phyloP scores from a whole-genome alignment of 2,329 filamentous ascomycete genomes.

The Botryosphaeria agaves region DNA sequence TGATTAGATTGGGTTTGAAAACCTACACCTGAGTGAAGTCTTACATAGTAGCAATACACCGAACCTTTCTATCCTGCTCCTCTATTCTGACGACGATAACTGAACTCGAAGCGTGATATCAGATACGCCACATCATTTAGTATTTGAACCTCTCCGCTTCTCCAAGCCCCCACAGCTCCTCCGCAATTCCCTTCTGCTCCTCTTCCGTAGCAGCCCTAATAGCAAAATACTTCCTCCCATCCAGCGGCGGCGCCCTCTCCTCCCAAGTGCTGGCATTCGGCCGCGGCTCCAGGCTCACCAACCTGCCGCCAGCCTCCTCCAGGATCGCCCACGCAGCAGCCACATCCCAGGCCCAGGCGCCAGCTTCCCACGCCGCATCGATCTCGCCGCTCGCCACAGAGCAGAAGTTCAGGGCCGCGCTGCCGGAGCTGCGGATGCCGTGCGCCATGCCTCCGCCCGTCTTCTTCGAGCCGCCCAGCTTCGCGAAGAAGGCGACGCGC shows the following conservation, averaged over 20 bases:
- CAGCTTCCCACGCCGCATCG: conserved; percentile 68
- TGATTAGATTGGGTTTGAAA: no score
- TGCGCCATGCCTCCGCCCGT: conserved; percentile 61
- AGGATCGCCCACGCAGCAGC: conserved; percentile 68
- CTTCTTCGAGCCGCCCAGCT: conserved; percentile 32
- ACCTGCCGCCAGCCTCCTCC: conserved; percentile 53
- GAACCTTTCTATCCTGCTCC: no score
- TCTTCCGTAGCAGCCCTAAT: conserved; percentile 22
- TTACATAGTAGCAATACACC: no score
- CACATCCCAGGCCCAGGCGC: conserved; percentile 76
- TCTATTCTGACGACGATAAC: no score
- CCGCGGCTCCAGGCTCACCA: conserved; percentile 58
- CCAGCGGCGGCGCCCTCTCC: conserved; percentile 22
- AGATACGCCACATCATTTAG: no score
- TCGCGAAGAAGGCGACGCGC: conserved; percentile 49
- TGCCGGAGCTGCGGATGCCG: conserved; percentile 50
- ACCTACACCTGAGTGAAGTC: no score
- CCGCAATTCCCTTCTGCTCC: conserved; percentile 26
- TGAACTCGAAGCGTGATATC: no score
- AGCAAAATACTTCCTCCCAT: conserved; percentile 38
- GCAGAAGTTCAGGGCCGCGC: conserved; percentile 59
- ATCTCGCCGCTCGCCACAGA: conserved; percentile 52
- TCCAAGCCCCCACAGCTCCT: conserved; percentile 34
- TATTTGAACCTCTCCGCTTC: no score
- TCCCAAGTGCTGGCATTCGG: conserved; percentile 59